Evolutionary conservation across 2,329 filamentous ascomycete species (phyloP), one percentile per base, ranked within the genome.

Genomic region (Chaetothyriales sp.): DNA sequence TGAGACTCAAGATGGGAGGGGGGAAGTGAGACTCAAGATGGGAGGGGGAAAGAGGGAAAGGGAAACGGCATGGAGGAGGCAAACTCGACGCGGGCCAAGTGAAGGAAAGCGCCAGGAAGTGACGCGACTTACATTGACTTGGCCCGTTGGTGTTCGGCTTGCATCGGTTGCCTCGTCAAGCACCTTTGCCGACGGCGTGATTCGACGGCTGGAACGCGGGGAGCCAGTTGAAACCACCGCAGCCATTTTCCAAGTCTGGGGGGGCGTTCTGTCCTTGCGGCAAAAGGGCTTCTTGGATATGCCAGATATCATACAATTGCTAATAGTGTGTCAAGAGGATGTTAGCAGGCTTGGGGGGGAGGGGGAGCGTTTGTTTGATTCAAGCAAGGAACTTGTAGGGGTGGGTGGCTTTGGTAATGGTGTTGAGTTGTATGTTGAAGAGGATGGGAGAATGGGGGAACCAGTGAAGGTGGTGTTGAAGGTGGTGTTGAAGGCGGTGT

Each of bases 151-250:
- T 13, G 48, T 43, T 18, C 48, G 48, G 47, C 46, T 47, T 18
- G 44, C 50, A 33, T 56, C 55, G 37, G 53, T 53, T 49, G 49
- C 46, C 22, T 60, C 56, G 20, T 58, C 55, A 44, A 52, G 51
- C 45, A 56, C 49, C 51, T 58, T 59, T 52, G 57, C 45, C 8
- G 48, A 54, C 8, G 57, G 57, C n/a, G 55, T 60, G n/a, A 57
- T 49, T 48, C 56, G 57, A 37, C 57, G 57, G 54, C 50, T 58
- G 52, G 55, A 53, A 47, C 51, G 55, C 43, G 57, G 57, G 29
- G 57, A 58, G 9, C 57, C 57, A 25, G 53, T 57, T 15, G 55
- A 58, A 18, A 58, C 51, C 18, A 55, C 37, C 20, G 49, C 44
- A 40, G 57, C 57, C 57, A 58, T 58, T 50, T 15, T 40, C 33